Base-by-base conservation (phyloP, 805 yeast genomes). In the Zygoascus tannicola region DNA sequence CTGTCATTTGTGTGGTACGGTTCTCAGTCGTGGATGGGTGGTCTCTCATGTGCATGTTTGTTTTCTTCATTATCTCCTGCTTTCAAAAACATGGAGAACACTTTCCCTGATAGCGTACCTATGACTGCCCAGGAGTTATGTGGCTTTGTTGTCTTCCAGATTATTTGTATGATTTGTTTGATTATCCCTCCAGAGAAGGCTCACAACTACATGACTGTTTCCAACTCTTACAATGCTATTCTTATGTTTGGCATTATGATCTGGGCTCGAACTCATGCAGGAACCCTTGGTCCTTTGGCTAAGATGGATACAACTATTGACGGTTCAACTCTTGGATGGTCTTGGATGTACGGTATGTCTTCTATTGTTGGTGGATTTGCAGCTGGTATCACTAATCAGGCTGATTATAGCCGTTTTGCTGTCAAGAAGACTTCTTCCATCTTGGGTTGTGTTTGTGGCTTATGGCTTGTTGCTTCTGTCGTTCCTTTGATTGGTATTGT, bases 381-480 rank as follows among this genome's bases (percentile, higher is more conserved):
- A 4, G 81, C 94, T 16, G 72, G 85, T 54, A 80, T 85, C 56
- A 73, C 81, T 40, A 85, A 85, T 63, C 82, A 92, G 15, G 90
- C 95, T 2, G 95, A 85, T 67, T 85, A 84, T 60, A 73, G 94
- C 21, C 76, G 95, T 62, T 80, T 84, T 64, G 81, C 92, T 5
- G 73, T 69, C 50, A 80, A 76, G 20, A 67, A 70, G 44, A 59
- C 53, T 35, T 66, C 74, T 18, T 68, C 80, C 3, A 55, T 67
- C 36, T 63, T 63, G 53, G 72, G 71, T 15, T 64, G 60, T 35
- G 52, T 59, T 10, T 44, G 63, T 20, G 58, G 72, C 1, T 57
- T 66, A 38, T 44, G 66, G 35, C 28, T 69, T 4, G 53, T 63
- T 18, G 73, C 73, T 7, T 58, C 63, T 7, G 56, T 69, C 26